Evolutionary conservation across 768 basidiomycete genomes (phyloP).

Genomic region (Arthromyces matolae): DNA sequence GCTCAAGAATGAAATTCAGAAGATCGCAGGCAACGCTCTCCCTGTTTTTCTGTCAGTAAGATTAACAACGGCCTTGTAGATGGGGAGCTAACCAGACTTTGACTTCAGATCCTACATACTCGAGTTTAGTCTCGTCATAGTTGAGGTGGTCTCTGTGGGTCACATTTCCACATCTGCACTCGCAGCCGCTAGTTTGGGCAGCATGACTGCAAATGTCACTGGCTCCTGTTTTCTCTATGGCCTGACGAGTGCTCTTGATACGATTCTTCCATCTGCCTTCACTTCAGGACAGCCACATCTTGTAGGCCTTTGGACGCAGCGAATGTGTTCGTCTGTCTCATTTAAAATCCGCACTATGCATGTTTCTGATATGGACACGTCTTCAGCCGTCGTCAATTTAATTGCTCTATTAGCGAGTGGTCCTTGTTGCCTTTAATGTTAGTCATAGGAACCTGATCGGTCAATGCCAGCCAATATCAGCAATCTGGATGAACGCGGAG

Average conservation of each 20-base stretch:
- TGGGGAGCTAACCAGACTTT: too few relatives aligned
- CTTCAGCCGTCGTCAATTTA: constrained; percentile 56
- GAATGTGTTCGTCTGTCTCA: constrained; percentile 59
- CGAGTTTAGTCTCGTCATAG: constrained; percentile 84
- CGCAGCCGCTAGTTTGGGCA: constrained; percentile 72
- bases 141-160: constrained; percentile 80
- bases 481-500: constrained; percentile 83
- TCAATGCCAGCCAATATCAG: constrained; percentile 42
- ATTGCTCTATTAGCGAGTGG: constrained; percentile 49
- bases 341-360: not conserved
- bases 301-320: constrained; percentile 85
- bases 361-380: not conserved
- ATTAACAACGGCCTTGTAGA: too few relatives aligned
- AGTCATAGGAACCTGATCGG: constrained; percentile 28
- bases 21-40: too few relatives aligned
- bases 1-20: too few relatives aligned
- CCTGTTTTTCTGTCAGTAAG: too few relatives aligned
- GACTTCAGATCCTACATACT: too few relatives aligned
- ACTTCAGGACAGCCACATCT: constrained; percentile 78
- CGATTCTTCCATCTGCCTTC: constrained; percentile 93
- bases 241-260: constrained; percentile 83
- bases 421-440: constrained; percentile 17
- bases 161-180: constrained; percentile 86
- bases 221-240: constrained; percentile 78
- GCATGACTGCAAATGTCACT: constrained; percentile 68